A percentile compares a stretch with the other conserved stretches of the same genome.
Evolutionary conservation across 1,284 basidiomycete species (phyloP).

Genomic region (Abortiporus biennis): DNA sequence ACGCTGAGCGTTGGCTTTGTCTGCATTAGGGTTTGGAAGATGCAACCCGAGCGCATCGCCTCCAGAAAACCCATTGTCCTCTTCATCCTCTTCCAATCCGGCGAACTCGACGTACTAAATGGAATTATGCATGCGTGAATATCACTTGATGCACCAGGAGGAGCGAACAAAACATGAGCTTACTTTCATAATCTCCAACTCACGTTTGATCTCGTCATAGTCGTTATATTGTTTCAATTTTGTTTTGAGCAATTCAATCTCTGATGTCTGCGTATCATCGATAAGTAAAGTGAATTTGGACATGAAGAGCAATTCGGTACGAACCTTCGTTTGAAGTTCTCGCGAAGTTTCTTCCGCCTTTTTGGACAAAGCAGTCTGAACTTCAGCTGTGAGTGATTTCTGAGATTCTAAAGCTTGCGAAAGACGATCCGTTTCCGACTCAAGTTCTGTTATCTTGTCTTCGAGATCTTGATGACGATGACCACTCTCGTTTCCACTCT

Average conservation of each 20-base stretch:
- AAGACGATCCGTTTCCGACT: conserved; percentile 67
- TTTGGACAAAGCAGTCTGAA: conserved; percentile 43
- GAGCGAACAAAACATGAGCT: conserved; percentile 11
- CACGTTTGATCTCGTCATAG: conserved; percentile 95
- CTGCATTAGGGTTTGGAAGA: conserved; percentile 83
- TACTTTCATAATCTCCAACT: conserved; percentile 96
- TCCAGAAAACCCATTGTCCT: conserved; percentile 26
- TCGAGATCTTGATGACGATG: conserved; percentile 72
- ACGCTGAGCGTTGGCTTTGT: conserved; percentile 69
- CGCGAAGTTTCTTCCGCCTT: conserved; percentile 55
- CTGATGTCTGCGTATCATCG: conserved; percentile 35
- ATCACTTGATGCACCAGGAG: neutral
- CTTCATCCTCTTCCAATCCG: conserved; percentile 69
- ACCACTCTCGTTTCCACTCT: conserved; percentile 73
- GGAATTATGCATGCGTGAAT: too few species aligned
- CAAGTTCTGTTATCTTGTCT: conserved; percentile 63
- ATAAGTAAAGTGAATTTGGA: conserved; percentile 3
- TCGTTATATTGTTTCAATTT: conserved; percentile 73
- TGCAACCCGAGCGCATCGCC: conserved; percentile 43
- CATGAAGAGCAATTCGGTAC: conserved; percentile 5
- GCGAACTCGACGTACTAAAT: conserved; percentile 89
- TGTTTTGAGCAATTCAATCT: conserved; percentile 62
- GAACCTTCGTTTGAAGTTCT: conserved; percentile 55
- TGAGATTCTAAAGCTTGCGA: conserved; percentile 66
- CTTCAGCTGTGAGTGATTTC: conserved; percentile 50